phyloP scores from a whole-genome alignment of 176 grass and related monocot species.

The Themeda triandra region DNA sequence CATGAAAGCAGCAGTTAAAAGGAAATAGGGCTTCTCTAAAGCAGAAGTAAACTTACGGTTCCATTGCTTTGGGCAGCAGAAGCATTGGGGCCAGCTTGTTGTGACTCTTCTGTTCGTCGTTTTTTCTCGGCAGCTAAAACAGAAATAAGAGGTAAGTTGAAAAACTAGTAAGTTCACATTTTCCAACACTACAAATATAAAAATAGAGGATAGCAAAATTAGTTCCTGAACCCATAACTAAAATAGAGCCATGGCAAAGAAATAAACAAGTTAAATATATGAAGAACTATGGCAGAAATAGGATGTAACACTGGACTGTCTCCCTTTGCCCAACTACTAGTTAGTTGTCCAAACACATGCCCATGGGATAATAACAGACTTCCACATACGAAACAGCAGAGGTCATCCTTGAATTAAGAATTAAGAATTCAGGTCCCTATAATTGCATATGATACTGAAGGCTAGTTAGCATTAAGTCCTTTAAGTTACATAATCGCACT shows the following conservation, averaged over 20 bases:
- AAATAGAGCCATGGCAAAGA: not conserved
- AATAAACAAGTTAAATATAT: not conserved
- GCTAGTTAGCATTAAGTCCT: not conserved
- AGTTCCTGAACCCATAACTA: not conserved
- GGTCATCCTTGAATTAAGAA: not conserved
- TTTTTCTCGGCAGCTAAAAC: conserved; percentile 75
- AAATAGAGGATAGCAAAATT: conserved; percentile 11
- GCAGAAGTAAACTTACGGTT: conserved; percentile 63
- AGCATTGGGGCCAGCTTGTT: conserved; percentile 52
- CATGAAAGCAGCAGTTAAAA: not conserved
- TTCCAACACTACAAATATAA: not conserved
- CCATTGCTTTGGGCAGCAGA: conserved; percentile 62
- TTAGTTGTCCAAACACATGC: not conserved
- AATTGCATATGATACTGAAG: not conserved
- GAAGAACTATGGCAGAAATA: not conserved
- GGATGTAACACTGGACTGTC: not conserved
- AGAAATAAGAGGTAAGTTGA: conserved; percentile 5
- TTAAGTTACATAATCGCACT: not conserved
- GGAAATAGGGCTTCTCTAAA: not conserved
- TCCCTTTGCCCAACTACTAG: not conserved
- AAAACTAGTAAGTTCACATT: conserved; percentile 18
- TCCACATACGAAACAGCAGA: not conserved
- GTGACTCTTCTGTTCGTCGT: conserved; percentile 61
- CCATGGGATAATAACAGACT: not conserved
- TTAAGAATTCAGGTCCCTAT: not conserved